Evolutionary conservation across 2,329 filamentous ascomycete species (phyloP), one percentile per base, ranked within the genome.

Genomic region (Neofusicoccum sp.): DNA sequence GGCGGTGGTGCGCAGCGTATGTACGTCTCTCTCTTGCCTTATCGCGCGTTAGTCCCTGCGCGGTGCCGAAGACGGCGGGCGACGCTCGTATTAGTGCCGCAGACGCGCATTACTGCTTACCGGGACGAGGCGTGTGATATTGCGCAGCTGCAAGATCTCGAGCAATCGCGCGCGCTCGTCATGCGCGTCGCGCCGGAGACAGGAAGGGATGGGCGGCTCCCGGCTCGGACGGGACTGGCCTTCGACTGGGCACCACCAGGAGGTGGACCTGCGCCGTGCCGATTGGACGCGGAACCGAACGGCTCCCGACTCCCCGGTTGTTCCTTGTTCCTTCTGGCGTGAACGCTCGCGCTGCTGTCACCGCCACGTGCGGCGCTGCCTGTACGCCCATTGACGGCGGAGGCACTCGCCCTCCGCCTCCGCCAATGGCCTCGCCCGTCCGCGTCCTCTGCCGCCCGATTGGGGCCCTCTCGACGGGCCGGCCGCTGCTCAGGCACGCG

Each of bases 51-150:
- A 12, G 14, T 31, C 47, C 31, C 31, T 33, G 31, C 41, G 9
- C 8, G 37, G 22, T 4, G 33, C 48, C 33, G 22, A 4, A 50
- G 9, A 5, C 31, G 41, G 41, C 4, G n/a, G 29, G 54, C 28
- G 39, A 31, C 34, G 54, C 41, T 58, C 14, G 54, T 36, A 36
- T 36, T 5, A n/a, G 31, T 16, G 54, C 54, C 54, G 41, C 54
- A 11, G 11, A 33, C 54, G 29, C 22, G 54, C 54, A 58, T 45
- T 58, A 45, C 39, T 58, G 39, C 54, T 58, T 58, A 58, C 54
- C 54, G 54, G 39, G 39, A 58, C 54, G 43, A 56, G 52, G 52
- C 28, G 14, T 34, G 5, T 33, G 52, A 43, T 16, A 33, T 36
- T 29, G 54, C 14, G 29, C 39, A 45, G 39, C 22, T 39, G 37